Conservation (phyloP, 2,329 filamentous ascomycete species). For the Scortechinia acanthostroma region DNA sequence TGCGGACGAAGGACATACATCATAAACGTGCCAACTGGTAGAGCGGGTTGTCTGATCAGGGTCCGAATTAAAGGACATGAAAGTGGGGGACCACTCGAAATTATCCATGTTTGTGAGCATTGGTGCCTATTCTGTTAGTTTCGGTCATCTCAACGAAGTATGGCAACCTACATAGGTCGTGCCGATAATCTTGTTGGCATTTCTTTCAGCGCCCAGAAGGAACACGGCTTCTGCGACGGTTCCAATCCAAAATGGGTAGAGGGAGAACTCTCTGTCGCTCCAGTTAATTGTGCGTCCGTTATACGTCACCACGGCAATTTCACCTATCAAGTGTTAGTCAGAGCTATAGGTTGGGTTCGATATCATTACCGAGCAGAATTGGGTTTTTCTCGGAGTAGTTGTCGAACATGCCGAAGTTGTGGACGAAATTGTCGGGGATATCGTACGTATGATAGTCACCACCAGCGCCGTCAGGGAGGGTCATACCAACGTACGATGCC, state of each 20-base stretch:
- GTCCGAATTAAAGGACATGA: too few relatives aligned
- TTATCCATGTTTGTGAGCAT: too few relatives aligned
- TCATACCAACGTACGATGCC: constrained; percentile 7
- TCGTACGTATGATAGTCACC: constrained; percentile 42
- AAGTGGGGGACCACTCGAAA: too few relatives aligned
- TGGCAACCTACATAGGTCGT: constrained; percentile 44
- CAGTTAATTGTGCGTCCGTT: neutral
- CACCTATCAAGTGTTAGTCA: constrained; percentile 21
- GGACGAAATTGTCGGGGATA: constrained; percentile 38
- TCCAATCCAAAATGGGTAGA: constrained; percentile 8
- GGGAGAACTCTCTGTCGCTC: neutral
- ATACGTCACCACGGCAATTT: neutral
- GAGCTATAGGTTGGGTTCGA: too few relatives aligned
- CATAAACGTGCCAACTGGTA: too few relatives aligned
- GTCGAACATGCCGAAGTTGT: constrained; percentile 43
- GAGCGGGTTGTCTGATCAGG: too few relatives aligned
- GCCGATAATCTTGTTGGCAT: constrained; percentile 35
- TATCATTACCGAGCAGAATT: constrained; percentile 17
- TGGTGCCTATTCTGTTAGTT: too few relatives aligned
- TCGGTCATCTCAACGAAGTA: too few relatives aligned
- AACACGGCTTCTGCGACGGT: constrained; percentile 60
- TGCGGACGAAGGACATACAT: too few relatives aligned
- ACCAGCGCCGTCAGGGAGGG: constrained; percentile 22
- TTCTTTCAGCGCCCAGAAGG: constrained; percentile 58
- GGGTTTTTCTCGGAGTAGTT: constrained; percentile 26